Percentiles rank a stretch among this genome's conserved stretches.
These are phyloP conservation scores for Solidago caesia DNA, from an alignment of 129 eudicot genomes.

Conservation along the genomic window DNA sequence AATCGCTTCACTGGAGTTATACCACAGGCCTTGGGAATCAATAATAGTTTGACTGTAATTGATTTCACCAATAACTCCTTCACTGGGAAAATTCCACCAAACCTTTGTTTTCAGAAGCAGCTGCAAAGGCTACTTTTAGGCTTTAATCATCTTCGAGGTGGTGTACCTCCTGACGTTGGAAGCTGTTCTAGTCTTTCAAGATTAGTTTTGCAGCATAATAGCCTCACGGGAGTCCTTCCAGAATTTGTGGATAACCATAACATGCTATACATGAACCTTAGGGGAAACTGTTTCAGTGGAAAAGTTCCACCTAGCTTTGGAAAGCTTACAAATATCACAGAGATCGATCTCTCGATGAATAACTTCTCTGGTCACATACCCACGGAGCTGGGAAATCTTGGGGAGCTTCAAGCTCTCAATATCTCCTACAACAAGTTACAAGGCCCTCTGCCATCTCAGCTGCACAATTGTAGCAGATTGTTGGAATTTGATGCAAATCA, in stretches of 20 bases:
- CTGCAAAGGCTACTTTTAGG: slow-evolving; percentile 58
- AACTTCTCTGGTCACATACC: slow-evolving; percentile 55
- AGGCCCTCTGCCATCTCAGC: slow-evolving; percentile 63
- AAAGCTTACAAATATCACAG: slow-evolving; percentile 43
- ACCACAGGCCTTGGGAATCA: slow-evolving; percentile 74
- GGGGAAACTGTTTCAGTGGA: slow-evolving; percentile 57
- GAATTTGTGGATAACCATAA: slow-evolving; percentile 47
- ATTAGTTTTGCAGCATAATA: slow-evolving; percentile 54
- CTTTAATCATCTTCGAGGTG: slow-evolving; percentile 56
- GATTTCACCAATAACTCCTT: slow-evolving; percentile 74
- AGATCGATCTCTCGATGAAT: slow-evolving; percentile 57
- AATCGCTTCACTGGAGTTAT: slow-evolving; percentile 67
- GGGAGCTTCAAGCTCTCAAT: slow-evolving; percentile 52
- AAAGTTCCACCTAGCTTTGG: slow-evolving; percentile 54
- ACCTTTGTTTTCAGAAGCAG: slow-evolving; percentile 61
- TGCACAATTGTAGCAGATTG: slow-evolving; percentile 49
- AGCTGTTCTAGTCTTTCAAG: slow-evolving; percentile 68
- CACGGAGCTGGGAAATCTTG: slow-evolving; percentile 53
- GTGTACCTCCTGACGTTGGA: slow-evolving; percentile 63
- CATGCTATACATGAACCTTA: slow-evolving; percentile 52
- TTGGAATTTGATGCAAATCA: slow-evolving; percentile 52
- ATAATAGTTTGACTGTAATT: slow-evolving; percentile 53
- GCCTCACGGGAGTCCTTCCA: slow-evolving; percentile 70
- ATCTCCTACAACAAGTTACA: slow-evolving; percentile 59
- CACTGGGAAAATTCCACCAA: slow-evolving; percentile 70